phyloP scores from a whole-genome alignment of 352 stramenopile genomes.

The Stramenopiles sp. region DNA sequence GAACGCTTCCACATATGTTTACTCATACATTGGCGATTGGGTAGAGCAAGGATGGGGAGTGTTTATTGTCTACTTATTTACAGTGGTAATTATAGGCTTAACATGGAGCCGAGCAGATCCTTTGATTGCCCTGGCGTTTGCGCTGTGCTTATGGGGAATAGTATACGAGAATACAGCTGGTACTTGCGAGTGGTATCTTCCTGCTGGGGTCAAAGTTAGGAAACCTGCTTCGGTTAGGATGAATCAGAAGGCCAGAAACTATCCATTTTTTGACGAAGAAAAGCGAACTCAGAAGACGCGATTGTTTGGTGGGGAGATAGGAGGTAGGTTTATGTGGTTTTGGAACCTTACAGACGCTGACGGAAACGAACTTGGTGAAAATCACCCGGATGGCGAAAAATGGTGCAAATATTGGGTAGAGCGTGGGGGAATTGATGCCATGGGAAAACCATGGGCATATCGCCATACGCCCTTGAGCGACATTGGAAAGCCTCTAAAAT shows the following conservation, averaged over 20 bases:
- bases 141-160: background rate
- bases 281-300: background rate
- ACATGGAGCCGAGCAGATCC: background rate
- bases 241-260: background rate
- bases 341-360: background rate
- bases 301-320: background rate
- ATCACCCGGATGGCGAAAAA: conserved; percentile 2
- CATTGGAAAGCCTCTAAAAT: background rate
- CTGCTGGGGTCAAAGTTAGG: background rate
- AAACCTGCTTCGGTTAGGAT: conserved; percentile 4
- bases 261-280: background rate
- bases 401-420: conserved; percentile 11
- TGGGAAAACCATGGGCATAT: conserved; percentile 1
- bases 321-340: conserved; percentile 9
- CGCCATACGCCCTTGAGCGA: background rate
- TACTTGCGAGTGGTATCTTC: conserved; percentile 1
- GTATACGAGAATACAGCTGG: conserved; percentile 1
- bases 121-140: background rate
- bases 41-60: background rate
- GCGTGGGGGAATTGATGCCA: background rate
- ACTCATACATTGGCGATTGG: background rate
- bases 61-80: background rate
- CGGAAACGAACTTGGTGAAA: background rate
- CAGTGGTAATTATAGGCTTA: background rate
- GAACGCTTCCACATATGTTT: background rate